Percentiles rank a stretch among this genome's conserved stretches.
phyloP scores from a whole-genome alignment of 495 filamentous ascomycete genomes.

The Daldinia caldariorum region DNA sequence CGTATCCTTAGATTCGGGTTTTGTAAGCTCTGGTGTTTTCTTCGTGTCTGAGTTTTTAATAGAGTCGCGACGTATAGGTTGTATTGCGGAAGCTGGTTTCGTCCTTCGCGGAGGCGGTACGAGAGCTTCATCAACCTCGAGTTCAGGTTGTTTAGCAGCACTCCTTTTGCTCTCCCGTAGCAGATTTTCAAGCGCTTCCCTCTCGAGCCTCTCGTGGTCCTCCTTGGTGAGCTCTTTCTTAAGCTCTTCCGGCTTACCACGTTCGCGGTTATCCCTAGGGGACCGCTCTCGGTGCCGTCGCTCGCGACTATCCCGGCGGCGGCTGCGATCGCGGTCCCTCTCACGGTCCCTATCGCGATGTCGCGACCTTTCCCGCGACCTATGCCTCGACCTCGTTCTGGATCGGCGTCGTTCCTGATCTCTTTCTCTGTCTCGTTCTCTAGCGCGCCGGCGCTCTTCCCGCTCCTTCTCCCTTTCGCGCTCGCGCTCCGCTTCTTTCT shows the following conservation, averaged over 20 bases:
- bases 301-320: slow-evolving; percentile 43
- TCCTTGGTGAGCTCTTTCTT: slow-evolving; percentile 64
- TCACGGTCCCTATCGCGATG: slow-evolving; percentile 42
- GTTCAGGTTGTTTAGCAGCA: slow-evolving; percentile 57
- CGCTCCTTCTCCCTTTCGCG: slow-evolving; percentile 65
- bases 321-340: slow-evolving; percentile 46
- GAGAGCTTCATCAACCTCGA: slow-evolving; percentile 63
- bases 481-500: slow-evolving; percentile 64
- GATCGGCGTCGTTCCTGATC: slow-evolving; percentile 46
- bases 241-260: slow-evolving; percentile 48
- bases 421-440: slow-evolving; percentile 51
- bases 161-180: slow-evolving; percentile 63
- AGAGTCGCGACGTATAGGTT: slow-evolving; percentile 59
- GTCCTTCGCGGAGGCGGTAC: slow-evolving; percentile 62
- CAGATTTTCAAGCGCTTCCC: slow-evolving; percentile 64
- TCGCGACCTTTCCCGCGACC: slow-evolving; percentile 47
- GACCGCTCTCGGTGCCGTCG: slow-evolving; percentile 48
- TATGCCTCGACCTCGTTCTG: slow-evolving; percentile 47
- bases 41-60: slow-evolving; percentile 54
- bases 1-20: slow-evolving; percentile 45
- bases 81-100: slow-evolving; percentile 65
- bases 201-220: slow-evolving; percentile 62
- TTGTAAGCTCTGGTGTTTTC: slow-evolving; percentile 46
- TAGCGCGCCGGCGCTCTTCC: slow-evolving; percentile 59
- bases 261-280: slow-evolving; percentile 45